Conservation (phyloP, 192 early-diverging fungal genomes). For the Paraglomus occultum region DNA sequence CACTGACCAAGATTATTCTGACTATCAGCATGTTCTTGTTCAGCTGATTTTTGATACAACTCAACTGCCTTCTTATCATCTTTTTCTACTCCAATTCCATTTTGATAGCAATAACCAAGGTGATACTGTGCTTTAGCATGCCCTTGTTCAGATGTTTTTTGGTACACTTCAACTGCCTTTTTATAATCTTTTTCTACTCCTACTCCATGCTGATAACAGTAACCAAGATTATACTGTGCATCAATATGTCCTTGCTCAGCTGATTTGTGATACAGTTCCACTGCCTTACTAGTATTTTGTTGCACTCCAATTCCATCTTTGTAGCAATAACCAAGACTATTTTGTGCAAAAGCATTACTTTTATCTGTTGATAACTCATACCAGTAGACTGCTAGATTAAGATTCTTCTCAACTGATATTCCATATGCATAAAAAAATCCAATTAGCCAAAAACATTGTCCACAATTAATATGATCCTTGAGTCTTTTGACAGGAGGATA, state of each 20-base stretch:
- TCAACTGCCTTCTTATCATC: slow-evolving; percentile 48
- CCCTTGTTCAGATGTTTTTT: slow-evolving; percentile 51
- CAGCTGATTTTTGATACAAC: slow-evolving; percentile 61
- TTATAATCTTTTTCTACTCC: slow-evolving; percentile 63
- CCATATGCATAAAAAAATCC: slow-evolving; percentile 61
- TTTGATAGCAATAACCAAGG: slow-evolving; percentile 59
- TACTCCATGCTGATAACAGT: slow-evolving; percentile 77
- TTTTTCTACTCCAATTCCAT: slow-evolving; percentile 57
- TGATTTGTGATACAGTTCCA: slow-evolving; percentile 54
- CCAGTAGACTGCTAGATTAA: slow-evolving; percentile 55
- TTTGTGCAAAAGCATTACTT: slow-evolving; percentile 56
- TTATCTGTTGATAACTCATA: slow-evolving; percentile 55
- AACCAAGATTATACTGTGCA: slow-evolving; percentile 69
- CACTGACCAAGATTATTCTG: slow-evolving; percentile 73
- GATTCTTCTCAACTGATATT: slow-evolving; percentile 47
- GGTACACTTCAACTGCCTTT: slow-evolving; percentile 62
- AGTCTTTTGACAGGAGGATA: too few species aligned
- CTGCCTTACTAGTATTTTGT: slow-evolving; percentile 56
- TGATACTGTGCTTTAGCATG: slow-evolving; percentile 54
- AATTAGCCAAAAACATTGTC: slow-evolving; percentile 40
- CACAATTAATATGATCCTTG: too few species aligned
- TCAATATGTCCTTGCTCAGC: slow-evolving; percentile 57
- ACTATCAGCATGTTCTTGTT: slow-evolving; percentile 62
- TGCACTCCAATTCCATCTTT: slow-evolving; percentile 70
- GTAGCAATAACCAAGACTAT: slow-evolving; percentile 77